Evolutionary conservation across 306 rosid genomes (phyloP), one percentile per base, ranked within the genome.

Genomic region (Adenanthera pavonina): DNA sequence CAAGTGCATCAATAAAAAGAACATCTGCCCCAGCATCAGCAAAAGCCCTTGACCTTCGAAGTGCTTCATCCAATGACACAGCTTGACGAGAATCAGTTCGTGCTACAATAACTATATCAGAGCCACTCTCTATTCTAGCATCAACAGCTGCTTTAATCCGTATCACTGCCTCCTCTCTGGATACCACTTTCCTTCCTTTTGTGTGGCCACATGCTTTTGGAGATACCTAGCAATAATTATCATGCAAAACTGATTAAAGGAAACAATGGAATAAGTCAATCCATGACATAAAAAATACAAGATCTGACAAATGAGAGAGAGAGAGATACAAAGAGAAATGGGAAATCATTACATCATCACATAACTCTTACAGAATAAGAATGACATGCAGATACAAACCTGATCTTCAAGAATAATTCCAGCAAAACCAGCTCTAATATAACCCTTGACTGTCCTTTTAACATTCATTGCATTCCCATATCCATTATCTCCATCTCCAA

Each of bases 11-110:
- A 19, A 92, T 81, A 77, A 95, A 95, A 81, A 92, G 91, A 87
- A 91, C 95, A 84, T 92, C 98, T 33, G 97, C 98, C 74, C 98
- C 98, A 69, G 91, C 98, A 82, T 95, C 98, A 6, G 92, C 95
- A 82, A 86, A 95, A 3, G 92, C 92, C 85, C 86, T 95, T 56
- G 87, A 66, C 81, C 99, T 95, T 71, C 84, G 80, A 52, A 95
- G 84, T 11, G 97, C 89, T 80, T 95, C 97, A 7, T 86, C 92
- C 69, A 95, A 80, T 19, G 97, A 91, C 61, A 95, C 82, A 14
- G 97, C 98, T 85, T 95, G 98, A 25, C 97, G 91, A 54, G 98
- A 87, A 90, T 95, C 98, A 7, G 91, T 86, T 13, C 97, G 89
- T 16, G 97, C 98, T 83, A 95, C 97, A 80, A 95, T 87, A 40